Base-by-base conservation (phyloP, 2,329 filamentous ascomycete genomes). In the Penicillium sp. region DNA sequence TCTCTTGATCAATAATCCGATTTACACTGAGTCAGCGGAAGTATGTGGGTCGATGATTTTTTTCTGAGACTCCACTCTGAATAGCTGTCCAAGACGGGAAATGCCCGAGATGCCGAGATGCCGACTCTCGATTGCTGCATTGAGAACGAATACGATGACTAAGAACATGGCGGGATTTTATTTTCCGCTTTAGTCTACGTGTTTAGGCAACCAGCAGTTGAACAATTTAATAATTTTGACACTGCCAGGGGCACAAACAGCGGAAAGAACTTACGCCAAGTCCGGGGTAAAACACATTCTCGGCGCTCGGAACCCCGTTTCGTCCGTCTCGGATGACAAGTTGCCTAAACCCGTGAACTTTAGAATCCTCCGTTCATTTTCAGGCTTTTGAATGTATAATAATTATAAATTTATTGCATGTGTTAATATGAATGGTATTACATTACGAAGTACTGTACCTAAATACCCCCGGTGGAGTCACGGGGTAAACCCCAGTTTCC, bases 21-120 rank as follows among this genome's bases (percentile, higher is more conserved):
- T 19, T 29, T 49, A 9, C 44, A 49, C 45, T 62, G 55, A 62
- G 57, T 58, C 58, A 62, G 57, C 59, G 59, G 59, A 45, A 56
- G 42, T 31, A 47, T 21, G 27, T 13, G 8, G 35, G 14, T 39
- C 35, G n/a, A 39, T 39, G 3, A 39, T 39, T 39, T 19, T 37
- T n/a, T 37, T 35, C 31, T 31, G 5, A 5, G 24, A 22, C 55
- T 53, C 55, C 55, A 49, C 52, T 35, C 45, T 19, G 14, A 21
- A 22, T 29, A 6, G 26, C 22, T 46, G 45, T 29, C 26, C 22
- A 26, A 35, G 51, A 49, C 31, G 16, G n/a, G 27, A 43, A 57
- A 35, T 48, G 55, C 37, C 64, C 66, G 65, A 64, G 57, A 48
- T 59, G 61, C 67, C 66, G 65, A 65, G 47, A 59, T 57, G 22